A percentile compares a stretch with the other conserved stretches of the same genome.
Evolutionary conservation across 768 basidiomycete species (phyloP).

Genomic region (Neoboletus subvelutipes): DNA sequence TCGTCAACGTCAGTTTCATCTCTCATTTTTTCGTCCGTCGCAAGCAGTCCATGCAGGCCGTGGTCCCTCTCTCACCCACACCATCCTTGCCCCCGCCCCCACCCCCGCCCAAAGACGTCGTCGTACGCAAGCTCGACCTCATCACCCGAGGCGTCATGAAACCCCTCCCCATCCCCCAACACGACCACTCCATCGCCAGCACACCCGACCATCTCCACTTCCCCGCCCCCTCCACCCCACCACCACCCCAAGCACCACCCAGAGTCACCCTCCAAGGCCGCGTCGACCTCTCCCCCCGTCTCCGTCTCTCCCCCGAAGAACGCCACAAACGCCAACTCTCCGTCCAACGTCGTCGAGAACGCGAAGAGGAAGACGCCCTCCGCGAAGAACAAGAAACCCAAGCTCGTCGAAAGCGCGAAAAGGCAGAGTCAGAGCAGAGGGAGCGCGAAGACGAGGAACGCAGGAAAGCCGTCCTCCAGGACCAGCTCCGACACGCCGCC

Average conservation of each 20-base stretch:
- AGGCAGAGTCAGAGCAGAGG: constrained; percentile 16
- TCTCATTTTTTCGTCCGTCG: constrained; percentile 17
- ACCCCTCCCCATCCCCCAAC: constrained; percentile 22
- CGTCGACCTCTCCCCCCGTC: constrained; percentile 8
- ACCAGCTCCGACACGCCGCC: constrained; percentile 38
- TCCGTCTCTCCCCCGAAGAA: constrained; percentile 27
- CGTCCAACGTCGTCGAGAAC: constrained; percentile 22
- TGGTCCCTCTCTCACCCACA: background rate
- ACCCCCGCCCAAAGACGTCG: constrained; percentile 25
- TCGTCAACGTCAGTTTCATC: constrained; percentile 14
- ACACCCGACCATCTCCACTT: background rate
- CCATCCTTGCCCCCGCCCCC: constrained; percentile 16
- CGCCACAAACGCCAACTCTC: constrained; percentile 24
- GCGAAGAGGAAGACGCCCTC: constrained; percentile 43
- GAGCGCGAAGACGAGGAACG: constrained; percentile 43
- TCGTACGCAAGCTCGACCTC: no score
- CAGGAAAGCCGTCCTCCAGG: constrained; percentile 44
- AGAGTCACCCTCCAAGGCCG: constrained; percentile 1
- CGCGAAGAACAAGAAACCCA: constrained; percentile 47
- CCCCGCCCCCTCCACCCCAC: constrained; percentile 6
- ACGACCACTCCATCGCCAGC: constrained; percentile 5
- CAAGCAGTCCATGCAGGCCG: constrained; percentile 11
- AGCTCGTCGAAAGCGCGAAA: constrained; percentile 24
- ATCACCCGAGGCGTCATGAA: constrained; percentile 8
- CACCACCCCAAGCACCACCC: constrained; percentile 2